Conservation (phyloP, 106 monocot species). For the Allium fistulosum region DNA sequence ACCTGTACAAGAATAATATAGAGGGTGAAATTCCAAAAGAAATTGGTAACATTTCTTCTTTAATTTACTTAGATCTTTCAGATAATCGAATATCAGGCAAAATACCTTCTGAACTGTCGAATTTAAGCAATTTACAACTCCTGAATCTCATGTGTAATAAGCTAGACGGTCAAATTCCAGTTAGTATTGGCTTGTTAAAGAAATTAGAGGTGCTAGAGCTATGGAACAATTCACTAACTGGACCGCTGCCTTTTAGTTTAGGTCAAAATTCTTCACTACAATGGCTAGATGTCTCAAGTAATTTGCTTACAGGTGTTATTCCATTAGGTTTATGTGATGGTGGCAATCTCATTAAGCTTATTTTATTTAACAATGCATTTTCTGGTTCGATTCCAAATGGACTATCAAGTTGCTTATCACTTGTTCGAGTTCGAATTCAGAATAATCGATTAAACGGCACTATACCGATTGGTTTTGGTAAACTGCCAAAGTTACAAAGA, state of each 20-base stretch:
- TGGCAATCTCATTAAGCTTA: constrained; percentile 80
- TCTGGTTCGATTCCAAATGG: constrained; percentile 54
- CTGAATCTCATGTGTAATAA: constrained; percentile 87
- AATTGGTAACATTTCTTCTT: constrained; percentile 51
- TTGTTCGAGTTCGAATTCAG: constrained; percentile 72
- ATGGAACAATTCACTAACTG: constrained; percentile 85
- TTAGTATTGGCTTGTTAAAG: constrained; percentile 37
- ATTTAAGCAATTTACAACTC: constrained; percentile 51
- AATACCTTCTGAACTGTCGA: constrained; percentile 51
- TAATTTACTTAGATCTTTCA: constrained; percentile 58
- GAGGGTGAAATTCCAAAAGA: constrained; percentile 66
- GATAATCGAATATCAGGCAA: constrained; percentile 62
- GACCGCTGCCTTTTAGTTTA: constrained; percentile 44
- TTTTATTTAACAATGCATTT: constrained; percentile 84
- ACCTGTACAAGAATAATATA: constrained; percentile 65
- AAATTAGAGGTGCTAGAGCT: constrained; percentile 57
- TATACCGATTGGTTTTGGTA: constrained; percentile 49
- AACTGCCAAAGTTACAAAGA: constrained; percentile 56
- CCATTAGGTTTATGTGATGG: constrained; percentile 46
- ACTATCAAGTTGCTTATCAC: constrained; percentile 38
- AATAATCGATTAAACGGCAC: constrained; percentile 73
- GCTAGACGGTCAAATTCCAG: constrained; percentile 50
- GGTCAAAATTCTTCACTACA: constrained; percentile 53
- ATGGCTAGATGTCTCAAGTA: constrained; percentile 95
- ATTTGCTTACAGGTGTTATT: constrained; percentile 58